Evolutionary conservation across 139 green algal species (phyloP), one percentile per base, ranked within the genome.

Genomic region (Closterium sp.): DNA sequence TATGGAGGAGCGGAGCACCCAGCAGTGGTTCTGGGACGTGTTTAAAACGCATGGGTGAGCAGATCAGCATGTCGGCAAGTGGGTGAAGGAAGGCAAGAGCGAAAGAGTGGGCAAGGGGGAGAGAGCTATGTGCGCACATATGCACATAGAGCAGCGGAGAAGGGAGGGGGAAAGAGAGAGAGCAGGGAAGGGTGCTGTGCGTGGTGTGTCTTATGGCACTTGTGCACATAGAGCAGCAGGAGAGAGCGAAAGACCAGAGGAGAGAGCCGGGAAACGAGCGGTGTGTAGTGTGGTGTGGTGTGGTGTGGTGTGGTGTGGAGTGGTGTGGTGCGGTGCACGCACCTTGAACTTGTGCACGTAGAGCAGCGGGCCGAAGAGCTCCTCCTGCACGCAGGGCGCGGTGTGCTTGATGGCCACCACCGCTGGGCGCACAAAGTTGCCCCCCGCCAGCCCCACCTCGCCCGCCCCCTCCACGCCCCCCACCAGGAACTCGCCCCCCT

Each of bases 291-390:
- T n/a, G n/a, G n/a, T n/a, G n/a, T n/a, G n/a, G n/a, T n/a, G n/a
- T n/a, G n/a, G n/a, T n/a, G n/a, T n/a, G n/a, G n/a, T n/a, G n/a
- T n/a, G n/a, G n/a, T n/a, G n/a, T n/a, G n/a, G n/a, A n/a, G n/a
- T n/a, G n/a, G n/a, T n/a, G n/a, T n/a, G n/a, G n/a, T n/a, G n/a
- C n/a, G 38, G 38, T 50, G 38, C 13, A 13, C 38, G 17, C 22
- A 92, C 89, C 45, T 89, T 89, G 31, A 92, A 92, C n/a, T 70
- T 28, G 34, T 92, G 89, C n/a, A 92, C 88, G 73, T 92, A 94
- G n/a, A 94, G 88, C 32, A 94, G 88, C 30, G 91, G 91, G 45
- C 88, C 91, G 89, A 94, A 94, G 24, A 92, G 87, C 91, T 94
- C 91, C 28, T 92, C 45, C 42, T 50, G 29, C 42, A 93, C 31